Percentiles rank a stretch among this genome's conserved stretches.
Evolutionary conservation across 2,329 filamentous ascomycete species (phyloP).

Genomic region (Sporothrix pallida): DNA sequence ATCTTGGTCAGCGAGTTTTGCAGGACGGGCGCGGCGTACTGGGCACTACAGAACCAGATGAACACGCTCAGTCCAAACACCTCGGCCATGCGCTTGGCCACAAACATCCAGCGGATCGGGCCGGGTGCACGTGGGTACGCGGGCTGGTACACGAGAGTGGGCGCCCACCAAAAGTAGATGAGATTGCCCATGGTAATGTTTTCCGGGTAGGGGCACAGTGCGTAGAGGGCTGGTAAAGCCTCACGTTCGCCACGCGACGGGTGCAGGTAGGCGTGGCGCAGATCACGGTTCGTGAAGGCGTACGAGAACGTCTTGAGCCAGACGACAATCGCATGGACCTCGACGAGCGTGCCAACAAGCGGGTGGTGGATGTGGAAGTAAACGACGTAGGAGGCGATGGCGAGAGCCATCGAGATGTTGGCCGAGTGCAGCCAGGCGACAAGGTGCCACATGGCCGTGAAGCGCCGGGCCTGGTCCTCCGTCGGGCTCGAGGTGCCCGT

Average conservation of each 20-base stretch:
- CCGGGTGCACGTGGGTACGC: slow-evolving; percentile 85
- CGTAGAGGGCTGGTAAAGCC: slow-evolving; percentile 80
- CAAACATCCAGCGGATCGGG: slow-evolving; percentile 81
- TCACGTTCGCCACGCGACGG: slow-evolving; percentile 70
- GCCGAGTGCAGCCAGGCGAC: slow-evolving; percentile 81
- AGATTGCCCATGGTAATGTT: slow-evolving; percentile 91
- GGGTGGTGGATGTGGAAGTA: slow-evolving; percentile 94
- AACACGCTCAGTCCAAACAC: slow-evolving; percentile 79
- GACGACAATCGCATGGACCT: slow-evolving; percentile 91
- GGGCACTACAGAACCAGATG: slow-evolving; percentile 93
- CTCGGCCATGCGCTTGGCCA: slow-evolving; percentile 81
- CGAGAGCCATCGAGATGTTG: slow-evolving; percentile 82
- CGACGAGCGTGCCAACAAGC: slow-evolving; percentile 86
- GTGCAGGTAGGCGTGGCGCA: slow-evolving; percentile 88
- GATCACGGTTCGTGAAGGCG: slow-evolving; percentile 93
- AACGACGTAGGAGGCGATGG: slow-evolving; percentile 81
- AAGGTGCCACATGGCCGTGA: slow-evolving; percentile 77
- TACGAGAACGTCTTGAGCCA: slow-evolving; percentile 97
- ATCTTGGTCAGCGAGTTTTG: slow-evolving; percentile 91
- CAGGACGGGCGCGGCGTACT: slow-evolving; percentile 90
- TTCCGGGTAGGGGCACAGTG: slow-evolving; percentile 80
- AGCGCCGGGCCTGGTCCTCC: slow-evolving; percentile 67
- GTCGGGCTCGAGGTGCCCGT: slow-evolving; percentile 61
- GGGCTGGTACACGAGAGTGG: slow-evolving; percentile 94
- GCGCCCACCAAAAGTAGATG: slow-evolving; percentile 97